Base-by-base conservation (phyloP, 225 moss, liverwort and hornwort species). In the Pleurozium schreberi region DNA sequence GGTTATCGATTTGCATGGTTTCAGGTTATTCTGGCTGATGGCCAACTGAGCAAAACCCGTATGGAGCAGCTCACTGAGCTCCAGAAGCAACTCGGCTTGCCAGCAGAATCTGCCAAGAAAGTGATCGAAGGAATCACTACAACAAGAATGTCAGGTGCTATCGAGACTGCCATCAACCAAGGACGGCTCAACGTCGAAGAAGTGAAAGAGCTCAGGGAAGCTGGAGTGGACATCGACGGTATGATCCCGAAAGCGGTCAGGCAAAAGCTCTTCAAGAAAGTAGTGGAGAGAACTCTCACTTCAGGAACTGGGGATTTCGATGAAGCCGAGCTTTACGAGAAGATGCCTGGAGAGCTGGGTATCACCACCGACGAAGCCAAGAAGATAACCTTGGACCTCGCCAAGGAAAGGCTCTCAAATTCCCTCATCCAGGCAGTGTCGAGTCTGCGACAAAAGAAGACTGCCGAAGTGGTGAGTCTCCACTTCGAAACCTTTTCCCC, bases 91-190 rank as follows among this genome's bases (percentile, higher is more conserved):
- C 96, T 99, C 6, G 98, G 98, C 66, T 92, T 99, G 87, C 98
- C 98, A 49, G 95, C 96, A 73, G 97, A 97, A 84, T 94, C 97
- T 43, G 98, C 98, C 40, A 95, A 96, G 88, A 96, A 96, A 82
- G 97, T 99, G 45, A 99, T 97, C 40, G 96, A 97, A 90, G 87
- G 96, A 53, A 99, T 99, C 82, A 99, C 98, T 43, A 93, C 93
- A 52, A 96, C 97, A 59, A 93, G 96, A 92, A 97, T 99, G 97
- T 97, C 97, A 63, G 98, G 98, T 81, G 97, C 98, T 40, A 96
- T 97, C 71, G 98, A 99, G 86, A 94, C 98, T 86, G 98, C 98
- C n/a, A 96, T 99, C 77, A 99, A 95, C 91, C 98, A 99, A 89
- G 98, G 98, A 67, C 93, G 96, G 85, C 90, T 99, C 55, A 96